Evolutionary conservation across 805 yeast species (phyloP), one percentile per base, ranked within the genome.

Genomic region (Lipomyces kockii): DNA sequence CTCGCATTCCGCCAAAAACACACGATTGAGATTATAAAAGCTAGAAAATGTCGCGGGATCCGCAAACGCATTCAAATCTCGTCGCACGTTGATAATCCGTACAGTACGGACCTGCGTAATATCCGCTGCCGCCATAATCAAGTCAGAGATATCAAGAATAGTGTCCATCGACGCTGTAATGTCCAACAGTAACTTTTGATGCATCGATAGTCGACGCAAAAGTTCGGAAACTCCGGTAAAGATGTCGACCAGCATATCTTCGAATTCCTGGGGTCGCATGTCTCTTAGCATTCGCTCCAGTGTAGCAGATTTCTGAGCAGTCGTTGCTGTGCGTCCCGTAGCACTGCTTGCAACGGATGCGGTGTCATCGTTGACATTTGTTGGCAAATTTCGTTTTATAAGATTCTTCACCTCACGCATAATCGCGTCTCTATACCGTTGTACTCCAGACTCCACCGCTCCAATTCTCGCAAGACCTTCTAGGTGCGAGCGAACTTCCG

Each of bases 1-100:
- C 77, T 95, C 98, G 76, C 97, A 91, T 74, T 92, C 97, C 59
- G 85, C 85, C 54, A 92, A 81, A 75, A 93, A 93, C 27, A 88
- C 81, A 0, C 88, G 85, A 64, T 87, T 86, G 14, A 90, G 80
- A 2, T 89, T 81, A 77, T 87, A 91, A 61, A 91, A 83, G 66
- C 87, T 80, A 58, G 91, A 74, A 78, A 92, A 93, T 71, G 83
- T 85, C n/a, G 84, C 83, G 8, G 86, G 80, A 2, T 88, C 77
- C 27, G 88, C 76, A 52, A 81, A 83, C 0, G 91, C 84, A 14
- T 86, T 87, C 69, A 89, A 86, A 55, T 89, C 92, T 75, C 88
- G 86, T 69, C 98, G 83, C 6, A 91, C 96, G 63, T 86, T 85
- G 14, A 93, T 83, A 17, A 95, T 84, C 74, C 90, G 90, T 20